Evolutionary conservation across 179 eudicot species (phyloP).

Genomic region (Silene coronaria): DNA sequence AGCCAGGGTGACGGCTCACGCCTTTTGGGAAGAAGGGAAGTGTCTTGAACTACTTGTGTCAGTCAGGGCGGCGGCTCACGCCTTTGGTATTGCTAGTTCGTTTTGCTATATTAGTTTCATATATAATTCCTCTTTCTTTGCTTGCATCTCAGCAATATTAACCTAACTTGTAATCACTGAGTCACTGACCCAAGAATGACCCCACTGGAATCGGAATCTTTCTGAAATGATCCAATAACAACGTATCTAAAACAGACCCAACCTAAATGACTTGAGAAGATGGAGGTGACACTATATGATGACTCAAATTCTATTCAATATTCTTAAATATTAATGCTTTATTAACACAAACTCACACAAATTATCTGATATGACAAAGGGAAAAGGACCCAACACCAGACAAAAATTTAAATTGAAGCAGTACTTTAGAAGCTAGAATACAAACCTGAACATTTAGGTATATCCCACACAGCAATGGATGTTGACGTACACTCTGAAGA

Average conservation of each 20-base stretch:
- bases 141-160: no score
- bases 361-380: no score
- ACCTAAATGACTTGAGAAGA: not conserved
- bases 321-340: not conserved
- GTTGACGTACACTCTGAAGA: slow-evolving; percentile 58
- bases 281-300: not conserved
- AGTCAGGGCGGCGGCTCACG: no score
- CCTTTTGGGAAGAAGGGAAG: no score
- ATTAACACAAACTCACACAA: not conserved
- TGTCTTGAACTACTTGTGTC: no score
- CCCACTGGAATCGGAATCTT: not conserved
- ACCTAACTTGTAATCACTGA: not conserved
- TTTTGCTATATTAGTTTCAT: no score
- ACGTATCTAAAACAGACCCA: not conserved
- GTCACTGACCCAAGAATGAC: not conserved
- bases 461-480: slow-evolving; percentile 91
- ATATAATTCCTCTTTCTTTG: no score
- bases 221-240: not conserved
- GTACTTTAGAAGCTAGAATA: slow-evolving; percentile 7
- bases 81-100: no score
- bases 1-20: no score
- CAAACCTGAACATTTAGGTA: slow-evolving; percentile 93
- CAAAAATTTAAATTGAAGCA: not conserved
- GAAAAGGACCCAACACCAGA: not conserved
- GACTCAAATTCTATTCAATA: not conserved